A percentile compares a stretch with the other conserved stretches of the same genome.
Evolutionary conservation across 352 stramenopile species (phyloP).

Genomic region (Blastocystis hominis): DNA sequence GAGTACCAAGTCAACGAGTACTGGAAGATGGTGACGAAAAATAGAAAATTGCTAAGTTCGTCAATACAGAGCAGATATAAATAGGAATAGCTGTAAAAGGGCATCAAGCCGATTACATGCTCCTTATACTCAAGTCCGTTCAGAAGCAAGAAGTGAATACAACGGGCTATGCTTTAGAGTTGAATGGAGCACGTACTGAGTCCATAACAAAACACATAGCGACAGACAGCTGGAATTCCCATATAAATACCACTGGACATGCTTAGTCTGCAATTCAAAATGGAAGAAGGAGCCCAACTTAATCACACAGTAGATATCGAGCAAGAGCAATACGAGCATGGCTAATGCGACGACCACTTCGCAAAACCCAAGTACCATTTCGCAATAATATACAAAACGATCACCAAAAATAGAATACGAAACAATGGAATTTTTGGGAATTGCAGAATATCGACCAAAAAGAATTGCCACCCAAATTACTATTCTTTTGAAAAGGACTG

Average conservation of each 20-base stretch:
- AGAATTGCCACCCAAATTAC: not conserved
- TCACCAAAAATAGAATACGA: not conserved
- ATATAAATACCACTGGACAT: not conserved
- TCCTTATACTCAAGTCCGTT: not conserved
- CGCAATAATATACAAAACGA: not conserved
- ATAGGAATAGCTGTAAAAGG: not conserved
- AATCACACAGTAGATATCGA: not conserved
- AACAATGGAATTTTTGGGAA: not conserved
- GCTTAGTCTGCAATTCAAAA: not conserved
- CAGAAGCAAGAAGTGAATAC: not conserved
- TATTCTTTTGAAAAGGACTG: not conserved
- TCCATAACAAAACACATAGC: not conserved
- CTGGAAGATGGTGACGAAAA: conserved; percentile 10
- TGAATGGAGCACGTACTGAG: not conserved
- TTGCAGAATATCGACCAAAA: not conserved
- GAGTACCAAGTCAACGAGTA: not conserved
- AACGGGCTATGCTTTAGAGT: conserved; percentile 1
- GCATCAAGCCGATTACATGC: conserved; percentile 2
- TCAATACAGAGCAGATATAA: not conserved
- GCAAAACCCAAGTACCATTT: not conserved
- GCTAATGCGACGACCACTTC: not conserved
- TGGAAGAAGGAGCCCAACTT: not conserved
- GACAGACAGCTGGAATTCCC: not conserved
- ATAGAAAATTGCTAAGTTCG: not conserved
- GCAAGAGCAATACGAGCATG: not conserved